Percentiles rank a stretch among this genome's conserved stretches.
phyloP scores from a whole-genome alignment of 441 rosid genomes.

The Hura crepitans region DNA sequence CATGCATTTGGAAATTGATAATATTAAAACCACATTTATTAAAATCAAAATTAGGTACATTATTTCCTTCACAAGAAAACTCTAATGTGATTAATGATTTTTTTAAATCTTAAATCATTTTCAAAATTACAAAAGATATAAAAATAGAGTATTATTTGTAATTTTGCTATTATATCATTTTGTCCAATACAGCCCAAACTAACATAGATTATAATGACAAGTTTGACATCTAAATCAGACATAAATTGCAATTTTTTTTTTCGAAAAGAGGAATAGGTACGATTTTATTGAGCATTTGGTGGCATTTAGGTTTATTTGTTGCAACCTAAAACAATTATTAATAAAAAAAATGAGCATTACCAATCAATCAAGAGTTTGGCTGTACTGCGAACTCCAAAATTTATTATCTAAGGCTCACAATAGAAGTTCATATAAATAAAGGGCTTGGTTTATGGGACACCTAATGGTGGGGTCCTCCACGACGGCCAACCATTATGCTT shows the following conservation, averaged over 20 bases:
- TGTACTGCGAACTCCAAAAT: constrained; percentile 6
- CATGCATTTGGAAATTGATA: no score
- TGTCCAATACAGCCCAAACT: background rate
- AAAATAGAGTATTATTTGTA: no score
- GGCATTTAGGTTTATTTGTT: background rate
- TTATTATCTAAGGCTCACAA: background rate
- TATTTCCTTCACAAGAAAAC: no score
- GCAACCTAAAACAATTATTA: background rate
- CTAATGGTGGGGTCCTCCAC: constrained; percentile 23
- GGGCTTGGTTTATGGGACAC: constrained; percentile 20
- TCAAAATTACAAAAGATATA: no score
- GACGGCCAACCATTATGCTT: constrained; percentile 20
- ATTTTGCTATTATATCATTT: background rate
- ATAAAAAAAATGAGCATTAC: background rate
- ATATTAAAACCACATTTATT: background rate
- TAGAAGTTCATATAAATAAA: constrained; percentile 5
- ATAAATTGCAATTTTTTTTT: background rate
- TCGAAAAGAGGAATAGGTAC: no score
- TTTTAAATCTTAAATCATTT: background rate
- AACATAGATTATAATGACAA: no score
- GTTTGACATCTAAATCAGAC: background rate
- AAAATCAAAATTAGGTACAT: background rate
- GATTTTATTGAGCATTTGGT: background rate
- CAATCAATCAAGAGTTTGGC: background rate
- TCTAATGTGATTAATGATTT: no score